Percentiles rank a stretch among this genome's conserved stretches.
Conservation (phyloP, 306 rosid genomes). For the Cotoneaster glaucophyllus region DNA sequence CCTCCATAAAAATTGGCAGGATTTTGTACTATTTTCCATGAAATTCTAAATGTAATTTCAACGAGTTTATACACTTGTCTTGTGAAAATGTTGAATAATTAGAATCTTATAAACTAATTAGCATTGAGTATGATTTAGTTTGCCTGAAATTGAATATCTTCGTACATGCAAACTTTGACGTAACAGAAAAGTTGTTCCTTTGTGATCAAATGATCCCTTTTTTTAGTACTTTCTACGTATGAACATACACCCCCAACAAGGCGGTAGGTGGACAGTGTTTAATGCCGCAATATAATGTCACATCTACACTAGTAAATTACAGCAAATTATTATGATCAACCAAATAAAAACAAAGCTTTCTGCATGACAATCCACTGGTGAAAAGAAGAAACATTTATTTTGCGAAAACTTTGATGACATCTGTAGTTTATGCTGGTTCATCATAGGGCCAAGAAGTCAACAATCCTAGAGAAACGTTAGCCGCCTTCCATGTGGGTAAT, state of each 20-base stretch:
- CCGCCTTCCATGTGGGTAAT: not conserved
- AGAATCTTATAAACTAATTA: too few relatives aligned
- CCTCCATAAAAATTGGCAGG: not conserved
- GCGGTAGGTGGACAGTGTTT: not conserved
- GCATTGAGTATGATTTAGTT: too few relatives aligned
- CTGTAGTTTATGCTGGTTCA: not conserved
- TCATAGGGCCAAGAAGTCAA: not conserved
- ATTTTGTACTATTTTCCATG: not conserved
- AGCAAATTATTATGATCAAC: not conserved
- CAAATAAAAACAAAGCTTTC: not conserved
- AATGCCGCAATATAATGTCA: not conserved
- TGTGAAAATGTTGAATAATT: not conserved
- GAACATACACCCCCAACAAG: not conserved
- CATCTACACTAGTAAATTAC: not conserved
- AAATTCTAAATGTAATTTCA: not conserved
- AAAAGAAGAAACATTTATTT: not conserved
- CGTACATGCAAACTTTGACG: fast-evolving
- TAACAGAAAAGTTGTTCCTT: too few relatives aligned
- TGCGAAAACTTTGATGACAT: not conserved
- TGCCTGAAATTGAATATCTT: too few relatives aligned
- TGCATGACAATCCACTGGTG: not conserved
- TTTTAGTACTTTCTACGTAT: not conserved
- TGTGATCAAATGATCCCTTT: too few relatives aligned
- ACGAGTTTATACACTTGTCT: not conserved
- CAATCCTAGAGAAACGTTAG: not conserved